Percentiles rank a stretch among this genome's conserved stretches.
Conservation (phyloP, 108 stramenopile genomes). For the Fistulifera solaris region DNA sequence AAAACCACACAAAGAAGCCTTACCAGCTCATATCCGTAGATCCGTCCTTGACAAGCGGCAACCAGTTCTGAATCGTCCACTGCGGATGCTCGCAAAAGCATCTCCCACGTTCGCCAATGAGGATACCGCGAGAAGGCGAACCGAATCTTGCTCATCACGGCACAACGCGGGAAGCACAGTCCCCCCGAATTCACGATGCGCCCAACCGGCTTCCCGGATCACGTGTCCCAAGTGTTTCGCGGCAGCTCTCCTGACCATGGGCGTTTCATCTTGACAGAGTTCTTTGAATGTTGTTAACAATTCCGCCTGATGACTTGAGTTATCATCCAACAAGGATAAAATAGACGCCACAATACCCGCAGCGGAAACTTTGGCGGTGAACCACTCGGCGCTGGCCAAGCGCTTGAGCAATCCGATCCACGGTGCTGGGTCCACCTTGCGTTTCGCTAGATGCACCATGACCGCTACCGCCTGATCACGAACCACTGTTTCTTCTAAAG, state of each 20-base stretch:
- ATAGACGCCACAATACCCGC: conserved; percentile 58
- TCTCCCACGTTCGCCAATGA: conserved; percentile 60
- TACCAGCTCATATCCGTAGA: conserved; percentile 79
- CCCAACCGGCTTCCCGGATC: conserved; percentile 27
- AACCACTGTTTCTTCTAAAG: conserved; percentile 94
- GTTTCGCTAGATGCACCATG: conserved; percentile 37
- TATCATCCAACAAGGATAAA: conserved; percentile 9
- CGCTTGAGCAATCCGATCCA: conserved; percentile 69
- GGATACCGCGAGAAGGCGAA: conserved; percentile 86
- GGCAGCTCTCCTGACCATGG: conserved; percentile 92
- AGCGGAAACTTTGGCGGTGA: conserved; percentile 89
- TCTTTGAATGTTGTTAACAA: conserved; percentile 60
- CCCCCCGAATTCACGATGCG: conserved; percentile 13
- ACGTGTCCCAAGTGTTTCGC: conserved; percentile 67
- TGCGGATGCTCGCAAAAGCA: conserved; percentile 50
- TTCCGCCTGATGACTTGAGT: conserved; percentile 14
- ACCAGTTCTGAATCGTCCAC: conserved; percentile 53
- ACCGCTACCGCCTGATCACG: conserved; percentile 79
- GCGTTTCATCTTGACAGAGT: conserved; percentile 87
- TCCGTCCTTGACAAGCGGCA: conserved; percentile 71
- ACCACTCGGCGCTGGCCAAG: conserved; percentile 90
- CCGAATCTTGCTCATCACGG: conserved; percentile 93
- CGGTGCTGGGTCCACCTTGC: conserved; percentile 2
- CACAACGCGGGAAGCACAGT: conserved; percentile 70
- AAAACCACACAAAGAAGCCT: conserved; percentile 19